Evolutionary conservation across 2,329 filamentous ascomycete genomes (phyloP), one percentile per base, ranked within the genome.

Genomic region (Colletotrichum neosansevieriae): DNA sequence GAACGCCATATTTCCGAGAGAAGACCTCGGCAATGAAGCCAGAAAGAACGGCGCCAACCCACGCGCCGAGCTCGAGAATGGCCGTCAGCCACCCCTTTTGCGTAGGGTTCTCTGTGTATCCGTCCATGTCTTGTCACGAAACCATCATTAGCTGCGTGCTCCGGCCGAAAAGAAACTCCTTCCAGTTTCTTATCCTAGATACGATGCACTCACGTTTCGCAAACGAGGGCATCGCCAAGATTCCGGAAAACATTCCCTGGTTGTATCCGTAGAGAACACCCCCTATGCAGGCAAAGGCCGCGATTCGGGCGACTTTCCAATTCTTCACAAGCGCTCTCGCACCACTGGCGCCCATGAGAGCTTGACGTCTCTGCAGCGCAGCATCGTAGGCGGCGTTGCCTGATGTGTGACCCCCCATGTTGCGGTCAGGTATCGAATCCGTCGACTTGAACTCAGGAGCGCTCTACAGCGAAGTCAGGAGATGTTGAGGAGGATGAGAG

Each of bases 61-160:
- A 94, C 49, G 91, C 92, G 59, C 92, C 92, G 2, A 94, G 85
- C 75, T 94, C 91, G 29, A 94, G 86, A 71, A 93, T 93, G 2
- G 91, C 84, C 1, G 86, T 88, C 5, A 89, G 75, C 86, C 86
- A 89, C 15, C 86, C 87, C 73, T 88, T 88, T 71, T 85, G 54
- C 6, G 66, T 69, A 15, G 49, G 54, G 34, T 69, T 69, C 36
- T 59, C 54, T 10, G 66, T 69, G 34, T 69, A 69, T 32, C 54
- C 66, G 34, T 84, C 86, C 86, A 88, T 89, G 66, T 89, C 84
- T 86, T 17, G n/a, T 45, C 29, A 29, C 9, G 29, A 29, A 29
- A 29, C 29, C 29, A 29, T 7, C 29, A 29, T 29, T 29, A 29
- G 29, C 29, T 29, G 29, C 29, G 29, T 29, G 29, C 29, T 29